Evolutionary conservation across 2,329 filamentous ascomycete species (phyloP).

Genomic region (Scytalidium lignicola): DNA sequence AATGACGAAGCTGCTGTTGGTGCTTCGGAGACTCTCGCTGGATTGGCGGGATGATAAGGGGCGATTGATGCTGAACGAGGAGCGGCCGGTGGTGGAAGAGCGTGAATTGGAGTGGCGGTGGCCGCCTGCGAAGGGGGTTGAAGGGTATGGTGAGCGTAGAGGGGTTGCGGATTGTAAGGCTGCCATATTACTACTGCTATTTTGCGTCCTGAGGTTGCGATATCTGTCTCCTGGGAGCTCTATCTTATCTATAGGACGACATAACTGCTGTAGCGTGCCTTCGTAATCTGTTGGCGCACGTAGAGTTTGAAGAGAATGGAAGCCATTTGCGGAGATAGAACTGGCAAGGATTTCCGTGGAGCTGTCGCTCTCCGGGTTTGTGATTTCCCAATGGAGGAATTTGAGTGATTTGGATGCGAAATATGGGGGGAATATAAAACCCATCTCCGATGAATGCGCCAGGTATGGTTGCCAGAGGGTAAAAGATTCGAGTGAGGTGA

Average conservation of each 20-base stretch:
- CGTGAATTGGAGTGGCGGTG: conserved; percentile 6
- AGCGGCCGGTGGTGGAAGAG: not conserved
- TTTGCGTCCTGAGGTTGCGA: conserved; percentile 12
- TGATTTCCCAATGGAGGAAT: conserved; percentile 60
- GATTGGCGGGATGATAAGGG: not conserved
- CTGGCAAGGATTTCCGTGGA: conserved; percentile 60
- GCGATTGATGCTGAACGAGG: not conserved
- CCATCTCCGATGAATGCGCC: conserved; percentile 41
- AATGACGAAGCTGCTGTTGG: not conserved
- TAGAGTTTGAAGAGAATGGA: conserved; percentile 55
- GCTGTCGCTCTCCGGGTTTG: conserved; percentile 28
- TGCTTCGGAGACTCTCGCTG: not conserved
- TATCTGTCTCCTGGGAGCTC: conserved; percentile 23
- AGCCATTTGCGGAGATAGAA: conserved; percentile 56
- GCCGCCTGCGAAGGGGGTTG: conserved; percentile 11
- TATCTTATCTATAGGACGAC: conserved; percentile 36
- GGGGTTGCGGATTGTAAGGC: not conserved
- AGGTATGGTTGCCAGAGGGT: conserved; percentile 55
- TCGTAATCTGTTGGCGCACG: conserved; percentile 65
- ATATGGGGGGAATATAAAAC: conserved; percentile 55
- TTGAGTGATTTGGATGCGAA: conserved; percentile 49
- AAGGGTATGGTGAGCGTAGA: conserved; percentile 10
- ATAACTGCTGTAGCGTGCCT: conserved; percentile 64
- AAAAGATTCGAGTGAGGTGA: conserved; percentile 44
- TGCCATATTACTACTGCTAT: not conserved